phyloP scores from a whole-genome alignment of 192 early-diverging fungal genomes.

The Backusella morwellensis region DNA sequence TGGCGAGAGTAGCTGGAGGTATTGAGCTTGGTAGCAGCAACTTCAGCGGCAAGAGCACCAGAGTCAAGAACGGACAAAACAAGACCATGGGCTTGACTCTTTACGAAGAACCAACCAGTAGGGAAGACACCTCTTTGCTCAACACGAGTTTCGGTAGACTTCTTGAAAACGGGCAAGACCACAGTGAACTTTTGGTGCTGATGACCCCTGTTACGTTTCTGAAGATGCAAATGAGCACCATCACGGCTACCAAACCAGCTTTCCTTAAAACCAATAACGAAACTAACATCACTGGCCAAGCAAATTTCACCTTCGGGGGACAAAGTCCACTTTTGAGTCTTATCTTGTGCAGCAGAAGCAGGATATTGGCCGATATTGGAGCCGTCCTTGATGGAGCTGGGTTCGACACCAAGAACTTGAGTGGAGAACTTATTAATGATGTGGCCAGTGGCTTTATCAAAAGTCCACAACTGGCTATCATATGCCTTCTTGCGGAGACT shows the following conservation, averaged over 20 bases:
- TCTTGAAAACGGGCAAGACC: constrained; percentile 33
- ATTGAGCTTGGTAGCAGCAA: constrained; percentile 21
- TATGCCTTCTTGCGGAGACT: constrained; percentile 20
- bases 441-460: constrained; percentile 4
- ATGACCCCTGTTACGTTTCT: constrained; percentile 9
- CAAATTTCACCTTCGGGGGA: constrained; percentile 11
- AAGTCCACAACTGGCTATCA: constrained; percentile 31
- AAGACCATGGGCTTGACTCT: constrained; percentile 23
- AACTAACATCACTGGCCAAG: constrained; percentile 7
- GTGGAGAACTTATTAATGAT: constrained; percentile 24
- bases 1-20: constrained; percentile 30
- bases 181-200: constrained; percentile 21
- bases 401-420: constrained; percentile 17
- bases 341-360: not conserved
- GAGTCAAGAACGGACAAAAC: constrained; percentile 34
- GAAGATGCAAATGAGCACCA: constrained; percentile 29
- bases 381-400: constrained; percentile 15
- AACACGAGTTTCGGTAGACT: not conserved
- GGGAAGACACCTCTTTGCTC: constrained; percentile 22
- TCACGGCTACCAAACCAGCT: constrained; percentile 29
- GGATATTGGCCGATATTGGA: constrained; percentile 16
- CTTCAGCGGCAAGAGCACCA: constrained; percentile 26
- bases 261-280: constrained; percentile 28
- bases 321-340: constrained; percentile 18
- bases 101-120: constrained; percentile 42